Conservation (phyloP, 1,284 basidiomycete genomes). For the Gastroboletus turbinatus region DNA sequence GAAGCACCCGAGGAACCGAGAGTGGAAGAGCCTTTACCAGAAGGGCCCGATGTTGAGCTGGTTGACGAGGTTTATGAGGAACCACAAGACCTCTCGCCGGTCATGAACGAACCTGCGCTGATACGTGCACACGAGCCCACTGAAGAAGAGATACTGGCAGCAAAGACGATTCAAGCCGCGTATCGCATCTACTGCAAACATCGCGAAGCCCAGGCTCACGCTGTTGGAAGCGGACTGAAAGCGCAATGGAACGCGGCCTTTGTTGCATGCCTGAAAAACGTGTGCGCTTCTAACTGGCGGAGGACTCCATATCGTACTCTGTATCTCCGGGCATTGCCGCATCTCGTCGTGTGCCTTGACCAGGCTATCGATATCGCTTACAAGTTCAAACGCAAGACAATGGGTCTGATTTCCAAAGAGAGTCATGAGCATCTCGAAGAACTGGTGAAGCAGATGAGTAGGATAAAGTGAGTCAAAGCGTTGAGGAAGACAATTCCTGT, state of each 20-base stretch:
- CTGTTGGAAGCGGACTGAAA: constrained; percentile 28
- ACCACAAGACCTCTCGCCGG: constrained; percentile 2
- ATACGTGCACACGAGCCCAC: constrained; percentile 21
- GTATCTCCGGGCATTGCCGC: constrained; percentile 52
- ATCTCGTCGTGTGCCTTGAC: constrained; percentile 48
- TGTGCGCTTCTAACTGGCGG: constrained; percentile 36
- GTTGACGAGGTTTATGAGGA: constrained; percentile 23
- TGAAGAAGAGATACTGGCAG: constrained; percentile 18
- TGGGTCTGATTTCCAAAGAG: constrained; percentile 33
- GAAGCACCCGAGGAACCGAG: background rate
- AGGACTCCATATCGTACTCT: constrained; percentile 40
- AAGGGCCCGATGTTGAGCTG: constrained; percentile 10
- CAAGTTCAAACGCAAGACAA: constrained; percentile 35
- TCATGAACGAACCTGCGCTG: constrained; percentile 10
- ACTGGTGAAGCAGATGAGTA: constrained; percentile 31
- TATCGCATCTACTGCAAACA: constrained; percentile 27
- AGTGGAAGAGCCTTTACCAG: background rate
- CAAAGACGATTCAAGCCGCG: constrained; percentile 15
- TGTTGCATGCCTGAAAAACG: constrained; percentile 34
- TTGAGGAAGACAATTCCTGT: background rate
- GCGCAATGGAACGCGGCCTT: constrained; percentile 32
- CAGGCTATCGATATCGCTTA: constrained; percentile 30
- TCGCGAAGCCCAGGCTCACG: constrained; percentile 23
- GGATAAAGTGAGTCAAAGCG: constrained; percentile 31
- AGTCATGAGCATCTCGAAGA: constrained; percentile 37